Conservation (phyloP, 192 early-diverging fungal species). For the Linnemannia hyalina region DNA sequence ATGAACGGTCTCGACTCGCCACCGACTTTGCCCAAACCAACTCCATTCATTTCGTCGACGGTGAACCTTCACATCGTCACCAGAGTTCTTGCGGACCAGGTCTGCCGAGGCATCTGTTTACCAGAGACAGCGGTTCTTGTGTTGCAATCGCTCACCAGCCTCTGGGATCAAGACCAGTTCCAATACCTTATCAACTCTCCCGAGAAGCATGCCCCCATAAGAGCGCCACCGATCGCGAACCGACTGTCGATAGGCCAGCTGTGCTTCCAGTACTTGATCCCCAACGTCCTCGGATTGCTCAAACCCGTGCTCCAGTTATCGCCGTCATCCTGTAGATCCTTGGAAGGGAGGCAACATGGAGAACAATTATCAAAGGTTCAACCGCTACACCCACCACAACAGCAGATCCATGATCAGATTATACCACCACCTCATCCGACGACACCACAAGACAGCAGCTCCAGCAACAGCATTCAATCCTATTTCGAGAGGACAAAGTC, state of each 20-base stretch:
- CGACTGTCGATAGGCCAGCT: slow-evolving; percentile 30
- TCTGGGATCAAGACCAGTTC: slow-evolving; percentile 34
- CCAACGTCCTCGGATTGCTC: slow-evolving; percentile 23
- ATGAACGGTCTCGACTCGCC: neutral
- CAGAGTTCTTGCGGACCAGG: slow-evolving; percentile 44
- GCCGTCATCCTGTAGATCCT: neutral
- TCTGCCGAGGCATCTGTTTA: slow-evolving; percentile 36
- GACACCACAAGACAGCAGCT: neutral
- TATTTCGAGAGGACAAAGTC: neutral
- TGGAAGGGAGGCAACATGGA: neutral
- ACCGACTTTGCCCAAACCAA: slow-evolving; percentile 4
- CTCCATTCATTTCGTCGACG: slow-evolving; percentile 17
- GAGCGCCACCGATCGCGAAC: neutral
- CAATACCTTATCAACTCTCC: slow-evolving; percentile 30
- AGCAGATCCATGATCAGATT: neutral
- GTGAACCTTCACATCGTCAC: slow-evolving; percentile 41
- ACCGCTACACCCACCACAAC: neutral
- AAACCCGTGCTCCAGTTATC: neutral
- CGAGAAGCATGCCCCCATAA: neutral
- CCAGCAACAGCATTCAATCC: neutral
- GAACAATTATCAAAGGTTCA: neutral
- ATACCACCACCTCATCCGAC: neutral
- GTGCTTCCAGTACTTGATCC: slow-evolving; percentile 44
- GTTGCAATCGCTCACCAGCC: slow-evolving; percentile 35
- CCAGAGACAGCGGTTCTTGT: slow-evolving; percentile 43